Conservation (phyloP, 2,329 filamentous ascomycete genomes). For the Neofusicoccum laricinum region DNA sequence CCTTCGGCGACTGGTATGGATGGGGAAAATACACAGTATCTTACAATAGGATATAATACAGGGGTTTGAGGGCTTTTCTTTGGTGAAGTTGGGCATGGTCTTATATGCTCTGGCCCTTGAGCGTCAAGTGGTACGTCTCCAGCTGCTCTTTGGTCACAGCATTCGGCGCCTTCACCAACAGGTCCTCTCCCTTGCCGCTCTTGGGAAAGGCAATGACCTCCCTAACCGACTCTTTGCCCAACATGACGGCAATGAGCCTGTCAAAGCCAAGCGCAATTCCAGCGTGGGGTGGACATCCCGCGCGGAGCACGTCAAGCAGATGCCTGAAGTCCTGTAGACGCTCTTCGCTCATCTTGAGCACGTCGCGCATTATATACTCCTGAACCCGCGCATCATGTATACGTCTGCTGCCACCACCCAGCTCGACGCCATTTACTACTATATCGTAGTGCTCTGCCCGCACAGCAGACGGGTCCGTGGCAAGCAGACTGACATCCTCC, state of each 20-base stretch:
- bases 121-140: slow-evolving; percentile 56
- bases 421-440: slow-evolving; percentile 90
- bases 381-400: slow-evolving; percentile 85
- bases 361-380: slow-evolving; percentile 77
- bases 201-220: slow-evolving; percentile 99
- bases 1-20: neutral
- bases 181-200: slow-evolving; percentile 83
- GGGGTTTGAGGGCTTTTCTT: neutral
- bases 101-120: slow-evolving; percentile 14
- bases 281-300: slow-evolving; percentile 91
- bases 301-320: slow-evolving; percentile 74
- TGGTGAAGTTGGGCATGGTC: no score
- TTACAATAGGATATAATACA: neutral
- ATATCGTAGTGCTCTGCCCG: slow-evolving; percentile 92
- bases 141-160: slow-evolving; percentile 60
- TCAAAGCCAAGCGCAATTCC: slow-evolving; percentile 94
- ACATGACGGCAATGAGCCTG: slow-evolving; percentile 75
- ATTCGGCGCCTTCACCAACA: slow-evolving; percentile 75
- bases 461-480: slow-evolving; percentile 67
- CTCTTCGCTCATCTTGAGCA: slow-evolving; percentile 72
- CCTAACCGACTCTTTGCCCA: slow-evolving; percentile 71
- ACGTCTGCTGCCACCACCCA: slow-evolving; percentile 88
- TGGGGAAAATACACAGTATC: neutral
- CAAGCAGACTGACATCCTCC: slow-evolving; percentile 70
- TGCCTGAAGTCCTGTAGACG: slow-evolving; percentile 81